Percentiles rank a stretch among this genome's conserved stretches.
phyloP scores from a whole-genome alignment of 2,329 filamentous ascomycete genomes.

The Pseudogymnoascus sp. region DNA sequence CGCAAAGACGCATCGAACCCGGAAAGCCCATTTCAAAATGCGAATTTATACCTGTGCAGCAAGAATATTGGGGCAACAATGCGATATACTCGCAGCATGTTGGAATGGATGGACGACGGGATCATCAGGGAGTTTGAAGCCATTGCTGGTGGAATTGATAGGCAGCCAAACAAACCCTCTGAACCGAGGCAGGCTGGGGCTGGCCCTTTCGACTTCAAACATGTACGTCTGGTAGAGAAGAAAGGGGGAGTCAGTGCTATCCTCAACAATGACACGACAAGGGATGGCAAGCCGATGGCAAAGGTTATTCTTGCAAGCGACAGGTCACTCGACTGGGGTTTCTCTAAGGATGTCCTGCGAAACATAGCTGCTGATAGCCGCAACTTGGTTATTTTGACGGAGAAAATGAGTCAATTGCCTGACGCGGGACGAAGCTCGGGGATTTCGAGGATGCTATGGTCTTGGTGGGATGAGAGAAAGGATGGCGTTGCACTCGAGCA shows the following conservation, averaged over 20 bases:
- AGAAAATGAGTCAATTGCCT: conserved; percentile 49
- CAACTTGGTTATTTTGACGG: conserved; percentile 83
- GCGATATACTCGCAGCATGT: conserved; percentile 85
- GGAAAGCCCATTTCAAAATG: conserved; percentile 44
- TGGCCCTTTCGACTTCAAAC: conserved; percentile 84
- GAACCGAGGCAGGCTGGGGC: conserved; percentile 41
- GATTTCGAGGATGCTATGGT: conserved; percentile 70
- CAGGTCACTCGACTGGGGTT: conserved; percentile 86
- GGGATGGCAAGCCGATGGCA: conserved; percentile 39
- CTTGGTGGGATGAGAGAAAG: conserved; percentile 64
- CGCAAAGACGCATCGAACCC: conserved; percentile 52
- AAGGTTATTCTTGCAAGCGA: conserved; percentile 89
- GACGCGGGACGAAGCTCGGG: conserved; percentile 20
- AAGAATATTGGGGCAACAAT: conserved; percentile 82
- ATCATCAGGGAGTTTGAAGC: conserved; percentile 89
- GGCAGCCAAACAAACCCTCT: conserved; percentile 38
- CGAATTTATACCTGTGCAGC: conserved; percentile 74
- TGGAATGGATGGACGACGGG: conserved; percentile 98
- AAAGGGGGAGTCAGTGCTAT: conserved; percentile 72
- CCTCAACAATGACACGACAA: conserved; percentile 38
- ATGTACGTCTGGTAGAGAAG: conserved; percentile 75
- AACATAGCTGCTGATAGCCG: conserved; percentile 66
- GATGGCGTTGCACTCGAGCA: conserved; percentile 57
- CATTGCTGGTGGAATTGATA: conserved; percentile 35
- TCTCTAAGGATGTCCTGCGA: conserved; percentile 73